These are phyloP conservation scores for Brassica balearica DNA, from an alignment of 441 rosid species.

Conservation along the genomic window DNA sequence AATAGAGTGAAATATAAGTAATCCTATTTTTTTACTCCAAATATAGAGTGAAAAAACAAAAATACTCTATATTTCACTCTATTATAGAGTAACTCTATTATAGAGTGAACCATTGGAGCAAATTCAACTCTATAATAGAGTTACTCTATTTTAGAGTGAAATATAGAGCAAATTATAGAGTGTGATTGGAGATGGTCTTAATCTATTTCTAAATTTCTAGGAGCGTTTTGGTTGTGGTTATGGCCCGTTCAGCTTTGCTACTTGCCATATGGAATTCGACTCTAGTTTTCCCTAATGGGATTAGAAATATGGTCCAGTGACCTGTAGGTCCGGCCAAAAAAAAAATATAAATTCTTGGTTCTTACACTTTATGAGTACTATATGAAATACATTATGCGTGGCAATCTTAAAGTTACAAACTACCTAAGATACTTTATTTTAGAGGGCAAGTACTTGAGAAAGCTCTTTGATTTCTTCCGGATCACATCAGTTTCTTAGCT, in stretches of 20 bases:
- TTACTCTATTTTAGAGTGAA: too few species aligned
- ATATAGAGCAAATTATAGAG: too few species aligned
- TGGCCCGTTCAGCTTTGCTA: not conserved
- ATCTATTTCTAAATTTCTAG: not conserved
- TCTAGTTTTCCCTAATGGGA: not conserved
- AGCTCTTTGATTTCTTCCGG: not conserved
- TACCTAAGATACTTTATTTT: not conserved
- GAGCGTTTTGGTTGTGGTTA: not conserved
- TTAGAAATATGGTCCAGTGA: slow-evolving; percentile 2
- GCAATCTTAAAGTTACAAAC: not conserved
- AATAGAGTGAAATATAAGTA: too few species aligned
- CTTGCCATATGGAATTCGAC: not conserved
- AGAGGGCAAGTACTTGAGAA: not conserved
- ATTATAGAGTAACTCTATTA: too few species aligned
- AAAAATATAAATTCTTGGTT: not conserved
- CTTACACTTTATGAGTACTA: not conserved
- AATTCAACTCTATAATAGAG: too few species aligned
- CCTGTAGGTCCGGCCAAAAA: not conserved
- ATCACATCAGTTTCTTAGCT: slow-evolving; percentile 27
- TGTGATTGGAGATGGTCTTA: too few species aligned
- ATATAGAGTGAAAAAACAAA: too few species aligned
- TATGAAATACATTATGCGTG: slow-evolving; percentile 15
- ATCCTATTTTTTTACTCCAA: too few species aligned
- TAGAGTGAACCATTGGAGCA: too few species aligned
- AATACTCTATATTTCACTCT: too few species aligned